Evolutionary conservation across 805 yeast species (phyloP), one percentile per base, ranked within the genome.

Genomic region (Zygosaccharomyces kombuchaensis): DNA sequence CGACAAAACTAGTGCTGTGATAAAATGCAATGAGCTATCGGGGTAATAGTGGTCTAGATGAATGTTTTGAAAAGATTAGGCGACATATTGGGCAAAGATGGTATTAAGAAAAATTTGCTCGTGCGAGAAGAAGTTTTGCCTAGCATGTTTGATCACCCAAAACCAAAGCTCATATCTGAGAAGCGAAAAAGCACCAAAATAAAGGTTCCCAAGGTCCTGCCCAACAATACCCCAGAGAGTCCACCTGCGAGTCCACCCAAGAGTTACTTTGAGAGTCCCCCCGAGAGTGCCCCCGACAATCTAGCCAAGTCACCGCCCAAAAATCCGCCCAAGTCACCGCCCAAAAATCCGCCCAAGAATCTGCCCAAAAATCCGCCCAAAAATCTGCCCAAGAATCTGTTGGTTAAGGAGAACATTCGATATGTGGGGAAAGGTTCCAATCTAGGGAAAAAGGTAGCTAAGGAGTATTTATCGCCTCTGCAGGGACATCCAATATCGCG

Each of bases 31-130:
- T 38, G 34, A 14, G 14, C 25, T 12, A 19, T 9, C 22, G 17
- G 16, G 27, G 22, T 14, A 26, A 16, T 30, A 9, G 25, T 16
- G 13, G 22, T 27, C 7, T 27, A 27, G 25, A 69, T 31, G 69
- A 66, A 47, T 60, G 52, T 45, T 54, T 63, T 44, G 59, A 63
- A 17, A 60, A 66, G 23, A 59, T 62, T 40, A 61, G 68, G 23
- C 63, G 65, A 54, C 65, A 60, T 40, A 44, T 63, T 41, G 54
- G 57, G 34, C 42, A 45, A 37, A 31, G 37, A 50, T 51, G 57
- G 57, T 32, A 32, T 53, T 17, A 44, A 43, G 31, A 38, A 47
- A 34, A 45, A 50, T 6, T 21, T 21, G 29, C 31, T 49, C 19
- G 14, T 44, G 29, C 45, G 41, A 31, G 50, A 49, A 35, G 44